Evolutionary conservation across 1,284 basidiomycete species (phyloP), one percentile per base, ranked within the genome.

Genomic region (Puccinia triticina): DNA sequence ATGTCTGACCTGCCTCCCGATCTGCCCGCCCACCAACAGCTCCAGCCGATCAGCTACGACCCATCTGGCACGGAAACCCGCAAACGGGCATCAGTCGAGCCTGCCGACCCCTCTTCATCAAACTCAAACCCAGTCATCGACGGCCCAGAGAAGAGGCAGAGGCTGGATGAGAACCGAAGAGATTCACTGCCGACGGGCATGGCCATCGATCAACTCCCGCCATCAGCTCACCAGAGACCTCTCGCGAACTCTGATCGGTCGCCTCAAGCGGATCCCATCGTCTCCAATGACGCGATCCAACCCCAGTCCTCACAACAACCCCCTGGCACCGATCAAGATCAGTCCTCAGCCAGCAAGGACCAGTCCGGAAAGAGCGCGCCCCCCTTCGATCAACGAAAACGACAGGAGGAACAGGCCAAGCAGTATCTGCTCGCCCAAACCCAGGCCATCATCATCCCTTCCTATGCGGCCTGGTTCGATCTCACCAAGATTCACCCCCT

Each of bases 391-490:
- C 79, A 72, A 29, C 55, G 71, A 34, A 82, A 77, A 69, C 72
- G 72, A 34, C 90, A 94, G 32, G 93, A 95, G 85, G 93, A 93
- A 84, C 93, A 94, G 86, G 94, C 94, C 57, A 91, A 93, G 83
- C 93, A 94, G 86, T 99, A 99, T 88, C 92, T 99, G 72, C 95
- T 96, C 0, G 93, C 93, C 0, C 96, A 99, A 88, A 98, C 96
- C 0, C 97, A 99, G 81, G 87, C 88, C 46, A 92, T 99, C 86
- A 92, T 99, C 86, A 94, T 99, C 83, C 96, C 96, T 0, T 97
- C 95, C 34, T 99, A 98, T 88, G 92, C 95, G 29, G 94, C 95
- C 11, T 99, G 97, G 97, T 99, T 98, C 88, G 93, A 95, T 88
- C 94, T 98, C 91, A 91, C 93, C 79, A 92, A 93, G 87, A 93